Evolutionary conservation across 306 rosid genomes (phyloP).

Genomic region (Delonix regia): DNA sequence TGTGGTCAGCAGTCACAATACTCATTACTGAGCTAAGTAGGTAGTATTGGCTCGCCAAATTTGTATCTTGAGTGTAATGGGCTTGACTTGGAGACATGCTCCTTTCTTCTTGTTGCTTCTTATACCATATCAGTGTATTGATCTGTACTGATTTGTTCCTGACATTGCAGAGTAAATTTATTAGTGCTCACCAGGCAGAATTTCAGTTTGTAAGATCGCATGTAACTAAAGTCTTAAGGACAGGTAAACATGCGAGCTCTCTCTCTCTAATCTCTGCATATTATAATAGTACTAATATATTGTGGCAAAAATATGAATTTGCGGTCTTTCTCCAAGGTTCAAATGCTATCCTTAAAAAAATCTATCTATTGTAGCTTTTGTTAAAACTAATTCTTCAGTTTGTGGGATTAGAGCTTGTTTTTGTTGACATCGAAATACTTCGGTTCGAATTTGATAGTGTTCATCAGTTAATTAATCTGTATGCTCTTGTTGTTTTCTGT

Average conservation of each 20-base stretch:
- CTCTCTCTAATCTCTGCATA: neutral
- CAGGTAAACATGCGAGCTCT: constrained; percentile 41
- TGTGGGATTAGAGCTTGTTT: neutral
- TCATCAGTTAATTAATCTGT: neutral
- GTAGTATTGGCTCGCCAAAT: neutral
- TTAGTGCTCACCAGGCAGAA: constrained; percentile 51
- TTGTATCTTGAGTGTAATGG: neutral
- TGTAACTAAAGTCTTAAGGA: constrained; percentile 32
- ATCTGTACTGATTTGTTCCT: neutral
- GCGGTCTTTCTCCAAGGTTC: neutral
- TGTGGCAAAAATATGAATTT: neutral
- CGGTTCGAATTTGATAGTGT: neutral
- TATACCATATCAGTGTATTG: neutral
- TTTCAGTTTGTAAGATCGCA: constrained; percentile 45
- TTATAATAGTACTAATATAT: no score
- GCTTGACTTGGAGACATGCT: neutral
- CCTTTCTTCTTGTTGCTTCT: neutral
- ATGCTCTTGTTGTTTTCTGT: constrained; percentile 6
- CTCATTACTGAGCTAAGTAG: neutral
- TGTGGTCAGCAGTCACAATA: neutral
- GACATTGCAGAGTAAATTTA: constrained; percentile 48
- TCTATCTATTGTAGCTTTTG: neutral
- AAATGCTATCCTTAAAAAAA: neutral
- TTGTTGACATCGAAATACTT: neutral
- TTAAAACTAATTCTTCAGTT: neutral